Percentiles rank a stretch among this genome's conserved stretches.
These are phyloP conservation scores for Psilocybe azurescens DNA, from an alignment of 768 basidiomycete species.

Conservation along the genomic window DNA sequence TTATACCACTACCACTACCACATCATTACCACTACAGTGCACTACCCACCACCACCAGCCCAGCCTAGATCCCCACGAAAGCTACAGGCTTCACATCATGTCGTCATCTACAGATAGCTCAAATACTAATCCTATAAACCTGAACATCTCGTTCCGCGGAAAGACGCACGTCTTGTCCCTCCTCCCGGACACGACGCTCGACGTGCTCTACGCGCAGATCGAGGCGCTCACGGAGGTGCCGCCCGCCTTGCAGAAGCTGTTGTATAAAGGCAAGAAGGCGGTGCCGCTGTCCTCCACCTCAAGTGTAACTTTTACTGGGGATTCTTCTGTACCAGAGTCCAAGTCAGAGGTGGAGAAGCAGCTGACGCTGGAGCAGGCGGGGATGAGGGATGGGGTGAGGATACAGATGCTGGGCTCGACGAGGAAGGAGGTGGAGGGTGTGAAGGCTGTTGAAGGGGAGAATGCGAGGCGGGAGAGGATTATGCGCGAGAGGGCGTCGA, in stretches of 20 bases:
- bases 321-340: no score
- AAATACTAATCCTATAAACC: constrained; percentile 16
- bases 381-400: constrained; percentile 69
- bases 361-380: constrained; percentile 43
- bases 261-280: constrained; percentile 70
- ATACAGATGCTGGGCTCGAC: constrained; percentile 78
- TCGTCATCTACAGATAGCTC: neutral
- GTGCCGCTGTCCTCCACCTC: no score
- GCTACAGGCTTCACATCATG: neutral
- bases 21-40: neutral
- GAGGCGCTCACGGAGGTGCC: constrained; percentile 74
- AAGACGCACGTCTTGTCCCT: constrained; percentile 51
- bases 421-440: constrained; percentile 53
- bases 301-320: no score
- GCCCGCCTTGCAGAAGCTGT: constrained; percentile 67
- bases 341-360: constrained; percentile 15
- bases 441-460: constrained; percentile 64
- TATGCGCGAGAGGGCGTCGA: constrained; percentile 60
- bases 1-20: no score
- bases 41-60: no score
- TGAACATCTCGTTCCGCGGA: constrained; percentile 55
- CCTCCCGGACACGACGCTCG: constrained; percentile 55
- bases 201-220: constrained; percentile 51
- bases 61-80: no score
- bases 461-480: constrained; percentile 61